Conservation (phyloP, 2,329 filamentous ascomycete genomes). For the Parascedosporium putredinis region DNA sequence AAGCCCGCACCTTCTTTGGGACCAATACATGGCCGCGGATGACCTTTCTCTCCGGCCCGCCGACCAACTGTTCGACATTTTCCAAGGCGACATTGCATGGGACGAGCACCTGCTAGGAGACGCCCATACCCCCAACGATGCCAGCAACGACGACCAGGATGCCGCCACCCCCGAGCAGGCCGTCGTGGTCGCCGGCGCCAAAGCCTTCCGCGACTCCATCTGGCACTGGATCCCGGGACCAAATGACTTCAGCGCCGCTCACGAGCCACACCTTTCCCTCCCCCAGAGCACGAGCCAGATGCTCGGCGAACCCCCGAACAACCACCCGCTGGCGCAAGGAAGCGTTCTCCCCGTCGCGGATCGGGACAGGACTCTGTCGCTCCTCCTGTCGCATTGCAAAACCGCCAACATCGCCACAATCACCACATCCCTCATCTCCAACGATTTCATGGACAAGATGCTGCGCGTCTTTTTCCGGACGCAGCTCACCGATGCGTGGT, state of each 20-base stretch:
- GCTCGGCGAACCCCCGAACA: neutral
- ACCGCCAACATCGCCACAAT: neutral
- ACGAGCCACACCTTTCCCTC: neutral
- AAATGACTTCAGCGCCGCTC: neutral
- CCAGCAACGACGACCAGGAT: too few relatives aligned
- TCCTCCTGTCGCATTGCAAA: neutral
- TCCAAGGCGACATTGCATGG: too few relatives aligned
- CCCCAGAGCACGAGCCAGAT: neutral
- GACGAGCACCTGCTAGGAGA: too few relatives aligned
- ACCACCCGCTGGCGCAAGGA: neutral
- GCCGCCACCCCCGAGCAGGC: neutral
- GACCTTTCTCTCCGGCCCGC: too few relatives aligned
- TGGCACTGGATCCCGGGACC: neutral
- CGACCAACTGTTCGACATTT: too few relatives aligned
- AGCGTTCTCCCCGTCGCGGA: neutral
- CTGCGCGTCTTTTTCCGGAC: neutral
- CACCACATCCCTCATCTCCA: neutral
- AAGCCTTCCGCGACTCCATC: neutral
- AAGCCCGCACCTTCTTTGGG: neutral
- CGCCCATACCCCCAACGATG: too few relatives aligned
- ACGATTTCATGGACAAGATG: neutral
- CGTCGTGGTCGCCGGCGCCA: neutral
- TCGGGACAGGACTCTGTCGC: neutral
- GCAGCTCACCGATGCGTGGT: neutral
- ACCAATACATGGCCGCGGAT: neutral